Percentiles rank a stretch among this genome's conserved stretches.
These are phyloP conservation scores for Fusarium palustre DNA, from an alignment of 2,329 filamentous ascomycete genomes.

Conservation along the genomic window DNA sequence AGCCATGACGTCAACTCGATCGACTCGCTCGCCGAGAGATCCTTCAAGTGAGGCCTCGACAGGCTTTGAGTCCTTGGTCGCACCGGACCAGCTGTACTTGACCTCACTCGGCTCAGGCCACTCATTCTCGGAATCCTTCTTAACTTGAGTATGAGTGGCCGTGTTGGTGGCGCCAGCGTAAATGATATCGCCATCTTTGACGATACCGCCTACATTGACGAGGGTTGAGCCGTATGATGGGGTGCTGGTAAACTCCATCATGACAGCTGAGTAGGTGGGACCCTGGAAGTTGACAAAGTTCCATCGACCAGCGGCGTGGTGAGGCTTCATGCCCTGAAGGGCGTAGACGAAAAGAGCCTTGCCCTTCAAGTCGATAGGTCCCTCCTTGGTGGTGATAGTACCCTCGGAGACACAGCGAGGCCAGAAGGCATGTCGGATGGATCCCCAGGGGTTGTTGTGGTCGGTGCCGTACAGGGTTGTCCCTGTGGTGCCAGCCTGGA, in stretches of 20 bases:
- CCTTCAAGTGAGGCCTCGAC: constrained; percentile 78
- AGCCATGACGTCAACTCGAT: constrained; percentile 92
- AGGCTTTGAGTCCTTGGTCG: constrained; percentile 78
- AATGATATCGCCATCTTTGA: constrained; percentile 83
- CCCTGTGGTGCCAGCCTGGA: constrained; percentile 86
- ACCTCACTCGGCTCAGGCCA: constrained; percentile 88
- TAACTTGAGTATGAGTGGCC: constrained; percentile 75
- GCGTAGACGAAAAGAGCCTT: constrained; percentile 84
- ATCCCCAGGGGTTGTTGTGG: constrained; percentile 86
- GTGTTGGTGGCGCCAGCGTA: constrained; percentile 74
- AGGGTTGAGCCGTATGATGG: constrained; percentile 88
- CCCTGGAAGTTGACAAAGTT: constrained; percentile 95
- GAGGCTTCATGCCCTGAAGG: constrained; percentile 98
- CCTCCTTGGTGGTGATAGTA: constrained; percentile 83
- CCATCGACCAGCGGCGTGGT: constrained; percentile 92
- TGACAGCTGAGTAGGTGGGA: constrained; percentile 83
- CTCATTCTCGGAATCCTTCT: constrained; percentile 79
- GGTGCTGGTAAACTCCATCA: constrained; percentile 98
- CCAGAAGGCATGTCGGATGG: constrained; percentile 95
- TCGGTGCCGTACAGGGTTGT: constrained; percentile 90
- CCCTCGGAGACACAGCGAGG: constrained; percentile 86
- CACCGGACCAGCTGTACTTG: constrained; percentile 83
- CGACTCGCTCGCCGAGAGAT: constrained; percentile 74
- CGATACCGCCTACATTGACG: constrained; percentile 85
- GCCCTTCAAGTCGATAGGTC: constrained; percentile 84